Percentiles rank a stretch among this genome's conserved stretches.
Evolutionary conservation across 805 yeast species (phyloP).

Genomic region (Groenewaldozyma salmanticensis): DNA sequence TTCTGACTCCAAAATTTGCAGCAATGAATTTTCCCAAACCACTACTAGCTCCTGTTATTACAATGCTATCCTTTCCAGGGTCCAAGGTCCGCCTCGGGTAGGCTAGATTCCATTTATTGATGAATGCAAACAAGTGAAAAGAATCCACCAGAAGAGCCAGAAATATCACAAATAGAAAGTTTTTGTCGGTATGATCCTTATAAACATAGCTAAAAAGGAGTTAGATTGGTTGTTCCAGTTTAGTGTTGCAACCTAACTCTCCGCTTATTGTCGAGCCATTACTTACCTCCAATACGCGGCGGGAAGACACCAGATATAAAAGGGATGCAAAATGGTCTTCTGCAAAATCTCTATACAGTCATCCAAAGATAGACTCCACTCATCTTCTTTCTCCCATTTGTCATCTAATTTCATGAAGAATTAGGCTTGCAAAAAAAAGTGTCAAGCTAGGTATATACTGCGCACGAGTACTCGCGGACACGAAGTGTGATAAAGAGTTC

Average conservation of each 20-base stretch:
- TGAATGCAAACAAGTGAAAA: neutral
- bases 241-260: neutral
- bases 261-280: neutral
- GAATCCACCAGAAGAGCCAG: too few relatives aligned
- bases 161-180: too few relatives aligned
- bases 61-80: conserved; percentile 41
- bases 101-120: neutral
- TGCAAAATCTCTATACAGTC: conserved; percentile 5
- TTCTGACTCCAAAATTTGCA: conserved; percentile 33
- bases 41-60: conserved; percentile 76
- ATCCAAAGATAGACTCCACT: conserved; percentile 4
- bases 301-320: conserved; percentile 9
- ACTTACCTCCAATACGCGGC: conserved; percentile 4
- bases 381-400: conserved; percentile 2
- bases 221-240: neutral
- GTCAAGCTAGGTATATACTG: too few relatives aligned
- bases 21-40: conserved; percentile 72
- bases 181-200: too few relatives aligned
- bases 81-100: neutral
- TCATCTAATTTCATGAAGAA: neutral
- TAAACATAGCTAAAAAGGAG: too few relatives aligned
- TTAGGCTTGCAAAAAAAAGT: neutral
- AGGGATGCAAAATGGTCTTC: conserved; percentile 9
- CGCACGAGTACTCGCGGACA: too few relatives aligned
- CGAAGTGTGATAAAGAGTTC: too few relatives aligned